These are phyloP conservation scores for Saksenaea oblongispora DNA, from an alignment of 371 early-diverging fungal species.

Conservation along the genomic window DNA sequence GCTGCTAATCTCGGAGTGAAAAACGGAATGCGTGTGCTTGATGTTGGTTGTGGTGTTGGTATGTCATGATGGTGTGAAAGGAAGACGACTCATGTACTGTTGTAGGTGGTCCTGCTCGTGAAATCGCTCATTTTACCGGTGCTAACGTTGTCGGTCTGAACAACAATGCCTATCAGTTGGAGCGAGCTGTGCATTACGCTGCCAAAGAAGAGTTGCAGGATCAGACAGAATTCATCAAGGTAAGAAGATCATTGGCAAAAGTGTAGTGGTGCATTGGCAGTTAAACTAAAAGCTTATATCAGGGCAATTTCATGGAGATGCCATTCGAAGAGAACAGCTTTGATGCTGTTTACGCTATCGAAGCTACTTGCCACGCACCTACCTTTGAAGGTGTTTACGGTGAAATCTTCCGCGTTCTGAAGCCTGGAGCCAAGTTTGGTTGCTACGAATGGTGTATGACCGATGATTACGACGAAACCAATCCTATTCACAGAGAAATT, in stretches of 20 bases:
- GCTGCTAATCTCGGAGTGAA: conserved; percentile 75
- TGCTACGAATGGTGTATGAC: conserved; percentile 94
- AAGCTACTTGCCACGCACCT: conserved; percentile 91
- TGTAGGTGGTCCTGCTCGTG: conserved; percentile 87
- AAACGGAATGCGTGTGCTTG: conserved; percentile 72
- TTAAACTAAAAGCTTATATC: not conserved
- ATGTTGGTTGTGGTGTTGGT: conserved; percentile 92
- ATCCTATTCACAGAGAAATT: conserved; percentile 74
- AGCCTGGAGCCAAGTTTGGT: conserved; percentile 89
- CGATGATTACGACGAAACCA: conserved; percentile 74
- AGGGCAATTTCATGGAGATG: conserved; percentile 93
- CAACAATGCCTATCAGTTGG: conserved; percentile 94
- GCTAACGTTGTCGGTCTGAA: conserved; percentile 91
- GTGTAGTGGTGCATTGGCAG: not conserved
- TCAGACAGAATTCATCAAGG: conserved; percentile 66
- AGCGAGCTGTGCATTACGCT: conserved; percentile 77
- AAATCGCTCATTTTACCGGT: conserved; percentile 86
- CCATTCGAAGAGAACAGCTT: conserved; percentile 80
- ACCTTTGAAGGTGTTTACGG: conserved; percentile 82
- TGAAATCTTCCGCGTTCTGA: conserved; percentile 87
- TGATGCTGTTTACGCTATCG: conserved; percentile 91
- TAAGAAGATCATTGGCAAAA: conserved; percentile 8
- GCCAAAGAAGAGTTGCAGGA: conserved; percentile 61
- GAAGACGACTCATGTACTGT: conserved; percentile 3
- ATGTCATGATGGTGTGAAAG: conserved; percentile 9